A percentile compares a stretch with the other conserved stretches of the same genome.
Conservation (phyloP, 2,329 filamentous ascomycete species). For the Pseudopithomyces maydicus region DNA sequence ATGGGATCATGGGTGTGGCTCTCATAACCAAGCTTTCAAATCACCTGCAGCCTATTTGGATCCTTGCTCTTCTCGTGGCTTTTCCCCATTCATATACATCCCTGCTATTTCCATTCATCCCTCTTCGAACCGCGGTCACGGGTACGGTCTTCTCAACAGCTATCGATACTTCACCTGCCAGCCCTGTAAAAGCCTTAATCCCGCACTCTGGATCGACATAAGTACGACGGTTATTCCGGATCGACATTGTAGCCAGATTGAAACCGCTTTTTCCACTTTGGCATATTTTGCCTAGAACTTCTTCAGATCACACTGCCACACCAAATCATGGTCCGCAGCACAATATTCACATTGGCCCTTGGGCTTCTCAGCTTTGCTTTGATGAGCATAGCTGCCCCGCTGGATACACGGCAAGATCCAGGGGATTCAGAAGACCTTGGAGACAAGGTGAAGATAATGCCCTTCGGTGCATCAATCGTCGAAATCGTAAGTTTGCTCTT, state of each 20-base stretch:
- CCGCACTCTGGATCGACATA: neutral
- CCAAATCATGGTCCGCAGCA: neutral
- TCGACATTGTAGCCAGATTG: neutral
- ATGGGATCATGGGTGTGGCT: neutral
- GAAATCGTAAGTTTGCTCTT: slow-evolving; percentile 23
- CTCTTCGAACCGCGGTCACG: neutral
- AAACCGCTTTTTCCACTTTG: neutral
- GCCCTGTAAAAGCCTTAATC: neutral
- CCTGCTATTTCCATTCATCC: neutral
- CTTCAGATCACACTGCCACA: neutral
- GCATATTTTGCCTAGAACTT: neutral
- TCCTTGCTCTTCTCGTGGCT: neutral
- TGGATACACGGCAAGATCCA: neutral
- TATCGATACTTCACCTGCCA: neutral
- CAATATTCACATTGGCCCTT: neutral
- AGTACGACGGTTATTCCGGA: neutral
- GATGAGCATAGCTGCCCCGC: neutral
- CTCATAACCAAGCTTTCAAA: neutral
- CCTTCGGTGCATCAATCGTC: slow-evolving; percentile 43
- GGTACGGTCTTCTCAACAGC: neutral
- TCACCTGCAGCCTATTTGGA: neutral
- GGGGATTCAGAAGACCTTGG: slow-evolving; percentile 13
- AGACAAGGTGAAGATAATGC: slow-evolving; percentile 39
- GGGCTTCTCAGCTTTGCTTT: neutral
- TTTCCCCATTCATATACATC: neutral